Percentiles rank a stretch among this genome's conserved stretches.
Evolutionary conservation across 2,329 filamentous ascomycete species (phyloP).

Genomic region (Cyphellophora attinorum): DNA sequence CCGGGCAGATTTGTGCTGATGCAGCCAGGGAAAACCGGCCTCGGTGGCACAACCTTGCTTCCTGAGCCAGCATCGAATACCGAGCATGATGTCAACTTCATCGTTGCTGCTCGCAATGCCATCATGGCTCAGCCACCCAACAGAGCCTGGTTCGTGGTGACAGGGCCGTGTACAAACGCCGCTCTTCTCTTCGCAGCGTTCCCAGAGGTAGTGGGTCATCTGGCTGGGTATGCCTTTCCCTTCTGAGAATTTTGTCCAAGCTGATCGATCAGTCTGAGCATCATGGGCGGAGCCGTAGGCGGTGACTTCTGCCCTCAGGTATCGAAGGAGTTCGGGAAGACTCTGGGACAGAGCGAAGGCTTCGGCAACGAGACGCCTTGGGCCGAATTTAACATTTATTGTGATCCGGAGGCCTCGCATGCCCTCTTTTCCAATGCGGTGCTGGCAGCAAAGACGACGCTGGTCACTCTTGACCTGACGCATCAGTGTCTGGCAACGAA

Average conservation of each 20-base stretch:
- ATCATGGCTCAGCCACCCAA: slow-evolving; percentile 40
- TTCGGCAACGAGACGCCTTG: slow-evolving; percentile 52
- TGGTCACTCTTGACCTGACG: slow-evolving; percentile 77
- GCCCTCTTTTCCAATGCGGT: slow-evolving; percentile 61
- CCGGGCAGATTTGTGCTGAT: neutral
- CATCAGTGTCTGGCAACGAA: slow-evolving; percentile 77
- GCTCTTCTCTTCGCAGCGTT: slow-evolving; percentile 65
- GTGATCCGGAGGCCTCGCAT: slow-evolving; percentile 76
- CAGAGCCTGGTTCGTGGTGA: slow-evolving; percentile 75
- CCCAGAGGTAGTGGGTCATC: too few relatives aligned
- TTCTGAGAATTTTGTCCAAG: too few relatives aligned
- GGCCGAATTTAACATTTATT: slow-evolving; percentile 83
- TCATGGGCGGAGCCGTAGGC: slow-evolving; percentile 88
- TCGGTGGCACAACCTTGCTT: slow-evolving; percentile 79
- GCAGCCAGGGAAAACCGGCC: slow-evolving; percentile 55
- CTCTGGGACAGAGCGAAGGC: slow-evolving; percentile 19
- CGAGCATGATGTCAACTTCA: slow-evolving; percentile 54
- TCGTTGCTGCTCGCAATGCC: slow-evolving; percentile 49
- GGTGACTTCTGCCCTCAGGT: slow-evolving; percentile 63
- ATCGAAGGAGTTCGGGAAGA: slow-evolving; percentile 54
- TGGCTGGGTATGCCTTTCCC: too few relatives aligned
- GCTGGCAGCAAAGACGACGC: slow-evolving; percentile 64
- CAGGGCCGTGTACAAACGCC: slow-evolving; percentile 77
- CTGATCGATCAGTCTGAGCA: slow-evolving; percentile 56
- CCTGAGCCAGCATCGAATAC: slow-evolving; percentile 52